Evolutionary conservation across 2,329 filamentous ascomycete genomes (phyloP).

Genomic region (Tolypocladium ovalisporum): DNA sequence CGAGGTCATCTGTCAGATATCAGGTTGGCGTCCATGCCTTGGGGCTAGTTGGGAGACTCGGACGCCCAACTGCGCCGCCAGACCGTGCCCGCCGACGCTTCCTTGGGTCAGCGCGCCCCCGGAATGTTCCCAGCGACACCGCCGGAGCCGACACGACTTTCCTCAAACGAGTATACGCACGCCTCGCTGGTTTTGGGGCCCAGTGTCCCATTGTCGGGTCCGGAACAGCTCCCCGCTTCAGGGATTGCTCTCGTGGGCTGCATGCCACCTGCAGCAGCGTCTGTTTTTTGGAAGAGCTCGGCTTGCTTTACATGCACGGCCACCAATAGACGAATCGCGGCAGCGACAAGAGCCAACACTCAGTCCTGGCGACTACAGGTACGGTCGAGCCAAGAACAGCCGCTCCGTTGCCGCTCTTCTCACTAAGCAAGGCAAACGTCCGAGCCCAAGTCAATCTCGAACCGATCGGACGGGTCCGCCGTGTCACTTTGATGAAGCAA

Average conservation of each 20-base stretch:
- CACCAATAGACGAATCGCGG: no score
- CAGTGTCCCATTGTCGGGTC: background rate
- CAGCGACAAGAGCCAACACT: no score
- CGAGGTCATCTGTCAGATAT: background rate
- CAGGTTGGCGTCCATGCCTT: background rate
- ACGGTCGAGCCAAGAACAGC: background rate
- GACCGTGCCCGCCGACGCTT: background rate
- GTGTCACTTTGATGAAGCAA: background rate
- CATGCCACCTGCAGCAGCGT: background rate
- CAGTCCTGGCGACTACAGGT: no score
- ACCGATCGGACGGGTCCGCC: background rate
- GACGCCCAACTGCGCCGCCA: background rate
- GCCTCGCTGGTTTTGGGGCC: background rate
- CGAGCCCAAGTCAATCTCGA: background rate
- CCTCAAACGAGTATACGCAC: background rate
- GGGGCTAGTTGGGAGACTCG: background rate
- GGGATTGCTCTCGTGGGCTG: background rate
- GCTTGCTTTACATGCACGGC: no score
- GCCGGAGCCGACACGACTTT: no score
- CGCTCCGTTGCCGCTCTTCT: background rate
- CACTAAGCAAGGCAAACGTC: background rate
- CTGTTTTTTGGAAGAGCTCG: background rate
- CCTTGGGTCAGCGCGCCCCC: no score
- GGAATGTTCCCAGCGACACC: no score
- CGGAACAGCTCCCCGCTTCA: background rate